Conservation (phyloP, 2,329 filamentous ascomycete species). For the Diaporthe helianthi region DNA sequence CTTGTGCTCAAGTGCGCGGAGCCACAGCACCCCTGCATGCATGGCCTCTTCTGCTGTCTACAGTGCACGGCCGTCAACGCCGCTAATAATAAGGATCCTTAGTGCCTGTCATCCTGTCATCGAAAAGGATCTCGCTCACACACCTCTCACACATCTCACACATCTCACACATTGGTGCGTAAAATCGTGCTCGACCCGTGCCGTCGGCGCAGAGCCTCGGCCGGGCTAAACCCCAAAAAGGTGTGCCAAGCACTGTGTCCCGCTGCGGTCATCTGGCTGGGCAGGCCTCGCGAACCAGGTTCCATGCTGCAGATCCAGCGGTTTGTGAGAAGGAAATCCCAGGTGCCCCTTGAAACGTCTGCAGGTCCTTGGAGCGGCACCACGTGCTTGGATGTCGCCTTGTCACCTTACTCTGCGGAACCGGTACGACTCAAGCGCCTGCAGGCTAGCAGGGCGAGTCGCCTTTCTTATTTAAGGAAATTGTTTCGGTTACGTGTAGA, state of each 20-base stretch:
- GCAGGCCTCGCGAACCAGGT: not conserved
- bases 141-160: too few relatives aligned
- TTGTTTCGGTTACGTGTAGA: slow-evolving; percentile 11
- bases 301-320: slow-evolving; percentile 20
- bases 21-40: too few relatives aligned
- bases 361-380: slow-evolving; percentile 20
- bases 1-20: not conserved
- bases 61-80: not conserved
- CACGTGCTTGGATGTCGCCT: slow-evolving; percentile 25
- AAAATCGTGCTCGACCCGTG: not conserved
- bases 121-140: not conserved
- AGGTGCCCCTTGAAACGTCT: slow-evolving; percentile 21
- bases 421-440: slow-evolving; percentile 15
- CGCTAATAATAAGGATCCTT: slow-evolving; percentile 1
- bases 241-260: not conserved
- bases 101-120: slow-evolving; percentile 2
- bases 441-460: slow-evolving; percentile 7
- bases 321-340: slow-evolving; percentile 9
- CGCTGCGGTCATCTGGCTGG: too few relatives aligned
- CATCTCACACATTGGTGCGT: slow-evolving; percentile 17
- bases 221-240: not conserved
- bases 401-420: slow-evolving; percentile 13
- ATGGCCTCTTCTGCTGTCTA: not conserved
- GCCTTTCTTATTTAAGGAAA: slow-evolving; percentile 17
- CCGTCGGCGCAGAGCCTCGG: slow-evolving; percentile 23